Base-by-base conservation (phyloP, 2,329 filamentous ascomycete genomes). In the Scleromitrula shiraiana region DNA sequence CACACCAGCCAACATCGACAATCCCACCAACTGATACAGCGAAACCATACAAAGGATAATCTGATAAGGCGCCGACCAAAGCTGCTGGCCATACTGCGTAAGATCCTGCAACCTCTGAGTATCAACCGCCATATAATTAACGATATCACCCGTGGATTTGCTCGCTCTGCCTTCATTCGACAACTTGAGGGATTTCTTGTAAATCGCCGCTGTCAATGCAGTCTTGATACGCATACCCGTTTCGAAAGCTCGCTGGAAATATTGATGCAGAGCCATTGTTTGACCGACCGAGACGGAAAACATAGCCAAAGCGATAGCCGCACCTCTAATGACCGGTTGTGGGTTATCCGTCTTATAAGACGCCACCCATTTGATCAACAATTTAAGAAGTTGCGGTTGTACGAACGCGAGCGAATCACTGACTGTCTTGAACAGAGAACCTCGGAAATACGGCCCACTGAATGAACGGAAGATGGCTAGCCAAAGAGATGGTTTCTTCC, bases 111-210 rank as follows among this genome's bases (percentile, higher is more conserved):
- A 76, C 56, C 94, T 84, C 67, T 98, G 93, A 12, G 91, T 91
- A 64, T 98, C 93, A 8, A 98, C 91, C 38, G 94, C 93, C 91
- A 98, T 98, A 68, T 95, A 93, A 64, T 98, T 98, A 65, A 98
- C 93, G 62, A 98, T 97, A 62, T 98, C 94, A 49, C 93, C 93
- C 0, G 93, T 98, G 0, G 88, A 87, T 69, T 97, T 96, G 37
- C 82, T 70, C 2, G 89, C 78, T 46, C 91, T 80, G 7, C 93
- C 93, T 68, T 98, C 93, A 59, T 95, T 97, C 5, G 91, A 97
- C 15, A 98, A 74, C 54, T 80, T 83, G 53, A 97, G 75, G 0
- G 90, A 85, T 69, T 98, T 98, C 50, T 83, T 78, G 66, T 98
- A 98, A 55, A 98, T 97, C 50, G 89, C 80, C 1, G 91, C 85